A percentile compares a stretch with the other conserved stretches of the same genome.
Conservation (phyloP, 2,329 filamentous ascomycete species). For the Ophiosphaerella korrae region DNA sequence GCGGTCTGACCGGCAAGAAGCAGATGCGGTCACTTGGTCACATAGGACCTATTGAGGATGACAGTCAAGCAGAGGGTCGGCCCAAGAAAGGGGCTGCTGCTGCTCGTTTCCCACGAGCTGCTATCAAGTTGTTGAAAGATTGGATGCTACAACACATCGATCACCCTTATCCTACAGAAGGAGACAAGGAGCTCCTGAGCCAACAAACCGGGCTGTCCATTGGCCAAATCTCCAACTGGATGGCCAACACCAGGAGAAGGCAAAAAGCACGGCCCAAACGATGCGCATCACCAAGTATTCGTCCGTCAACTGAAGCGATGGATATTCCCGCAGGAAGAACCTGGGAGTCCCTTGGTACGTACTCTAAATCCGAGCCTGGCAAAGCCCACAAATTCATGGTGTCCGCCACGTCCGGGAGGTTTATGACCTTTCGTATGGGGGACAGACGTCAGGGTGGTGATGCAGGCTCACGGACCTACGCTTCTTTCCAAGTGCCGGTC, state of each 20-base stretch:
- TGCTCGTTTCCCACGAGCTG: slow-evolving; percentile 73
- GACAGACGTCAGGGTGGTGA: slow-evolving; percentile 3
- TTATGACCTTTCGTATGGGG: slow-evolving; percentile 27
- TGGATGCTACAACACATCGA: slow-evolving; percentile 82
- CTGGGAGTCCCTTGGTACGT: slow-evolving; percentile 50
- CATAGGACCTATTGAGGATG: slow-evolving; percentile 43
- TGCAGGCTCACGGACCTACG: slow-evolving; percentile 3
- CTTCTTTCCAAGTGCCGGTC: slow-evolving; percentile 9
- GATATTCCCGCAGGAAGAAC: slow-evolving; percentile 73
- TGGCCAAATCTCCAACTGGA: slow-evolving; percentile 88
- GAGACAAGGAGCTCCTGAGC: slow-evolving; percentile 81
- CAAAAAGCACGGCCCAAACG: slow-evolving; percentile 75
- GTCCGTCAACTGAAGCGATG: slow-evolving; percentile 67
- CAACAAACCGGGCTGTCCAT: slow-evolving; percentile 79
- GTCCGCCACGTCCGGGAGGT: slow-evolving; percentile 21
- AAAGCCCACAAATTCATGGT: slow-evolving; percentile 23
- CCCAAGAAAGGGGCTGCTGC: slow-evolving; percentile 43
- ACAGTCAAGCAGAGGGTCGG: slow-evolving; percentile 30
- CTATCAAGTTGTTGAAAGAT: slow-evolving; percentile 78
- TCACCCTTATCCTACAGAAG: slow-evolving; percentile 86
- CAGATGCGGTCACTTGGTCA: slow-evolving; percentile 44
- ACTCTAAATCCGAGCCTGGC: slow-evolving; percentile 19
- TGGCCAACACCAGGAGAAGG: slow-evolving; percentile 84
- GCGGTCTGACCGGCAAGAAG: slow-evolving; percentile 47
- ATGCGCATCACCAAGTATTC: slow-evolving; percentile 71